Conservation (phyloP, 1,284 basidiomycete genomes). For the Wolfiporia cocos region DNA sequence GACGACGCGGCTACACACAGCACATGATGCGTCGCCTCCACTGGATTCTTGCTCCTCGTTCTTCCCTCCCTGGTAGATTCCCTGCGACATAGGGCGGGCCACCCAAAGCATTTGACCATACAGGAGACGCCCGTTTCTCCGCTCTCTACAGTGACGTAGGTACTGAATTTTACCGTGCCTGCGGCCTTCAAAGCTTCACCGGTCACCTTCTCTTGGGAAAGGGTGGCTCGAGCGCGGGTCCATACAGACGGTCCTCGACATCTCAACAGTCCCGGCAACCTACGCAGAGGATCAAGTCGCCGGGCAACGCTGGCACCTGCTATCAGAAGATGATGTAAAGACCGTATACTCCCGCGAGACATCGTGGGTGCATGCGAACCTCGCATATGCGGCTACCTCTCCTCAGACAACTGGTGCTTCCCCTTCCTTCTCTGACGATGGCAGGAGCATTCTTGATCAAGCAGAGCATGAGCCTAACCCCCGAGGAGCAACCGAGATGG, state of each 20-base stretch:
- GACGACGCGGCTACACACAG: conserved; percentile 38
- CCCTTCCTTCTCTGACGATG: conserved; percentile 39
- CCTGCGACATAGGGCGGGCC: conserved; percentile 34
- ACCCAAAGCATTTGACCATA: conserved; percentile 19
- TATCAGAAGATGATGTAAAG: conserved; percentile 16
- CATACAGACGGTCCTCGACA: conserved; percentile 29
- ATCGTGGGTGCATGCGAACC: conserved; percentile 16
- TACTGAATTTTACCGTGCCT: conserved; percentile 40
- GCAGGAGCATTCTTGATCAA: conserved; percentile 37
- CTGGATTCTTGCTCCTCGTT: conserved; percentile 31
- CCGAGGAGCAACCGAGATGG: conserved; percentile 6
- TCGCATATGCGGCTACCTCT: conserved; percentile 6
- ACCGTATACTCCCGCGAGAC: conserved; percentile 18
- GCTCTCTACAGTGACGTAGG: conserved; percentile 64
- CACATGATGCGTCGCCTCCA: conserved; percentile 47
- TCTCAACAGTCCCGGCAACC: background rate
- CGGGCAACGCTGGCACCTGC: no score
- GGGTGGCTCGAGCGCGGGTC: conserved; percentile 45
- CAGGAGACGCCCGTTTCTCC: conserved; percentile 37
- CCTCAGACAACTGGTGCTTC: conserved; percentile 25
- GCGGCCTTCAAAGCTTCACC: no score
- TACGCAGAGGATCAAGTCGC: no score
- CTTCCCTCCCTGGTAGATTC: conserved; percentile 26
- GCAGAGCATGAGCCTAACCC: conserved; percentile 16
- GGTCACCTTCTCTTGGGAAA: conserved; percentile 18